A percentile compares a stretch with the other conserved stretches of the same genome.
These are phyloP conservation scores for Vitis hybrid DNA, from an alignment of 177 flowering plant genomes.

Conservation along the genomic window DNA sequence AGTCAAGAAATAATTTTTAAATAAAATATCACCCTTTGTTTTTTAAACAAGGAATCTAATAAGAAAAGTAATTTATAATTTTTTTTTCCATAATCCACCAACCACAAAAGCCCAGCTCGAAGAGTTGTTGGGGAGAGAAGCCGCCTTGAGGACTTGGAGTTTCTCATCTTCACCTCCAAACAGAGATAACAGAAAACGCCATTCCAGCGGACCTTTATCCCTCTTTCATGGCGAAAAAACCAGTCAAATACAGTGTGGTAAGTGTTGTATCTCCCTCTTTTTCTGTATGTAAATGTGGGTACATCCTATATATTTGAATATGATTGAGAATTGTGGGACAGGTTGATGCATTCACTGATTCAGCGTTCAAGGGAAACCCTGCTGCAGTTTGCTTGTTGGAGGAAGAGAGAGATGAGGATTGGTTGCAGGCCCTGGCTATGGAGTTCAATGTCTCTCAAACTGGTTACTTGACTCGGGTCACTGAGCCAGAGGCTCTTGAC, in stretches of 20 bases:
- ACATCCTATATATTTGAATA: not conserved
- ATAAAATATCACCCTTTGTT: too few relatives aligned
- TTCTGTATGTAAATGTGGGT: not conserved
- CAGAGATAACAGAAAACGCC: too few relatives aligned
- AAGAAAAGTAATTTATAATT: too few relatives aligned
- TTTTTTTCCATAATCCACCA: too few relatives aligned
- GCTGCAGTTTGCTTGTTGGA: slow-evolving; percentile 87
- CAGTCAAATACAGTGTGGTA: slow-evolving; percentile 58
- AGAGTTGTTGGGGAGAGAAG: too few relatives aligned
- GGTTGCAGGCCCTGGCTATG: slow-evolving; percentile 66
- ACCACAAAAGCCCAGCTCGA: too few relatives aligned
- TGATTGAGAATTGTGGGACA: slow-evolving; percentile 19
- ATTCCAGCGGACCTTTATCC: not conserved
- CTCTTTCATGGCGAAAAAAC: slow-evolving; percentile 36
- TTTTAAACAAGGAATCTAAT: too few relatives aligned
- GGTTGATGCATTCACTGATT: slow-evolving; percentile 83
- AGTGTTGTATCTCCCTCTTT: not conserved
- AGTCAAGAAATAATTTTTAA: too few relatives aligned
- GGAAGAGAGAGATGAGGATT: slow-evolving; percentile 57
- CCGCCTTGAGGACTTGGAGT: too few relatives aligned
- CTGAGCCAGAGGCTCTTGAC: slow-evolving; percentile 1
- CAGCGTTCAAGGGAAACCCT: slow-evolving; percentile 82
- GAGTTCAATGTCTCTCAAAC: slow-evolving; percentile 78
- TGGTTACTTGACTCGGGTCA: slow-evolving; percentile 52
- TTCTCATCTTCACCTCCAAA: too few relatives aligned